Conservation (phyloP, 129 eudicot genomes). For the Tagetes patula region DNA sequence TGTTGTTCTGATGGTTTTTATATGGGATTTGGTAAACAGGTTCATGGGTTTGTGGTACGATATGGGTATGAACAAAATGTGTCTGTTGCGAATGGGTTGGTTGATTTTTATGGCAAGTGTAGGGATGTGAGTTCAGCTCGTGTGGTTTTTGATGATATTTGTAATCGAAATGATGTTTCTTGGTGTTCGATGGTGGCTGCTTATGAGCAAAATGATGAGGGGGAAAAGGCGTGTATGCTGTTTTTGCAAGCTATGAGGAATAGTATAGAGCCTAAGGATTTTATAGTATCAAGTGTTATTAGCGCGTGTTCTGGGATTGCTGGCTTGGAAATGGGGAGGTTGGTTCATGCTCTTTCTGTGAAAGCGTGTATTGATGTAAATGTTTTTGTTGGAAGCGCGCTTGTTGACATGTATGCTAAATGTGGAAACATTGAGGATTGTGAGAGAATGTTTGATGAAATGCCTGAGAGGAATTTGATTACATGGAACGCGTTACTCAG, state of each 20-base stretch:
- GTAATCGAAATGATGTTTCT: slow-evolving; percentile 50
- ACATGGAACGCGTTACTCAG: slow-evolving; percentile 80
- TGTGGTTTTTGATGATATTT: slow-evolving; percentile 44
- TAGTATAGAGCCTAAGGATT: slow-evolving; percentile 50
- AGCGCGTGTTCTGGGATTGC: slow-evolving; percentile 83
- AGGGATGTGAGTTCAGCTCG: slow-evolving; percentile 43
- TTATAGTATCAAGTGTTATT: slow-evolving; percentile 61
- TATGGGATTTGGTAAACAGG: slow-evolving; percentile 49
- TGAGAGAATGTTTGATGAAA: slow-evolving; percentile 50
- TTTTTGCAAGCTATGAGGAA: slow-evolving; percentile 49
- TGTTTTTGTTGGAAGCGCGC: slow-evolving; percentile 77
- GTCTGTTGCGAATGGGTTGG: slow-evolving; percentile 61
- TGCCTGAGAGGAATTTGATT: slow-evolving; percentile 52
- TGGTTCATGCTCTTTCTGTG: slow-evolving; percentile 58
- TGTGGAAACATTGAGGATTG: slow-evolving; percentile 75
- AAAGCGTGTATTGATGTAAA: slow-evolving; percentile 64
- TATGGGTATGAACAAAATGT: slow-evolving; percentile 58
- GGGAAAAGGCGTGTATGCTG: slow-evolving; percentile 56
- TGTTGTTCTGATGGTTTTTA: slow-evolving; percentile 54
- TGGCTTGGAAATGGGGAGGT: slow-evolving; percentile 63
- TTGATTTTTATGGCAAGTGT: slow-evolving; percentile 82
- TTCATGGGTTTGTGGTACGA: slow-evolving; percentile 60
- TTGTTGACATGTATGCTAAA: slow-evolving; percentile 91
- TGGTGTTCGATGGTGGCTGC: slow-evolving; percentile 85
- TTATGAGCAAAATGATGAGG: slow-evolving; percentile 70